Evolutionary conservation across 192 early-diverging fungal species (phyloP).

Genomic region (Backusella morwellensis): DNA sequence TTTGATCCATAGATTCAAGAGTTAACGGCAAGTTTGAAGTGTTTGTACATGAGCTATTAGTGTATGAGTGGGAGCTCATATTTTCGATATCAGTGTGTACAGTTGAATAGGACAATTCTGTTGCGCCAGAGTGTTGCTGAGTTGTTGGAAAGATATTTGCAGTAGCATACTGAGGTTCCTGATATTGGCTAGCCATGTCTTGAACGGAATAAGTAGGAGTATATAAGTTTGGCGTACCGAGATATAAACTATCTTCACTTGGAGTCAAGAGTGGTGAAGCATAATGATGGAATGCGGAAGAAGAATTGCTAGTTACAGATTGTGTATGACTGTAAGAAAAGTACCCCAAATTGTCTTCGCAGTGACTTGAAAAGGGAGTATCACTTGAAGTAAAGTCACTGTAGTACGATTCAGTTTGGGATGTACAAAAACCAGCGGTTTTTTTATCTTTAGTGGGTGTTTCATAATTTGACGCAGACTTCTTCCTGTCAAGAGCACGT

Average conservation of each 20-base stretch:
- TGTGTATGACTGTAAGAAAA: not conserved
- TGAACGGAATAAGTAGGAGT: not conserved
- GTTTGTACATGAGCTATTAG: not conserved
- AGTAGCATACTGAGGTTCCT: not conserved
- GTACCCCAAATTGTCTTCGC: not conserved
- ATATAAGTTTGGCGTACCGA: not conserved
- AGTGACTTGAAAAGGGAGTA: not conserved
- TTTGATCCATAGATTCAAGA: not conserved
- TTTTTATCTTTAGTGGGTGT: not conserved
- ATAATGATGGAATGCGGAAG: not conserved
- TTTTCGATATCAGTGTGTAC: not conserved
- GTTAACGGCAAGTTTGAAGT: not conserved
- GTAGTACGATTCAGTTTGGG: constrained; percentile 1
- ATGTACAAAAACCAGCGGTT: not conserved
- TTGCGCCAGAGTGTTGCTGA: not conserved
- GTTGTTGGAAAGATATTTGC: not conserved
- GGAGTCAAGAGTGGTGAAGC: not conserved
- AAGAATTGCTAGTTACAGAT: not conserved
- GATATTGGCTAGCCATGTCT: not conserved
- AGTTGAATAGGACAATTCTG: not conserved
- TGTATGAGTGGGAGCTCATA: not conserved
- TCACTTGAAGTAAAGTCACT: not conserved
- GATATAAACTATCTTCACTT: not conserved
- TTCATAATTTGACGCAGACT: constrained; percentile 5
- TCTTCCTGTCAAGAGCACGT: constrained; percentile 7